Evolutionary conservation across 2,329 filamentous ascomycete genomes (phyloP).

Genomic region (Elsinoe arachidis): DNA sequence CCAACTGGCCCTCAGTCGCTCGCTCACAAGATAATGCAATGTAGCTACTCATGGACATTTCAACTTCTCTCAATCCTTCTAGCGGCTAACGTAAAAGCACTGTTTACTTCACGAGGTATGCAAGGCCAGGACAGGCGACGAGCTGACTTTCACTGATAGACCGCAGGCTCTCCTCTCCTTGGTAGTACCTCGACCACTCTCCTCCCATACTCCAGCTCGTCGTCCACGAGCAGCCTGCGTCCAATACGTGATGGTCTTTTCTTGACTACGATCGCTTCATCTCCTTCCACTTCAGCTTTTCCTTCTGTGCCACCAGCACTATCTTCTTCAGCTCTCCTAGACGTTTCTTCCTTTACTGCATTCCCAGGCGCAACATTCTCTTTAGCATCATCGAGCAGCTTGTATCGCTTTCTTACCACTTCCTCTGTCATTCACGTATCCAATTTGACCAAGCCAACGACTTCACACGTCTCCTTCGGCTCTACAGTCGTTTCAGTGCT

Average conservation of each 20-base stretch:
- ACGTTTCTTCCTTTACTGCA: background rate
- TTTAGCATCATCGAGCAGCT: background rate
- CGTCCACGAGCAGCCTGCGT: background rate
- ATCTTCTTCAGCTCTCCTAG: background rate
- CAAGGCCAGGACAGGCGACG: background rate
- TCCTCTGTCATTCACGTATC: background rate
- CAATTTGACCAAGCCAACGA: background rate
- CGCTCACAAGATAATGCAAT: background rate
- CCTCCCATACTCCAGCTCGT: background rate
- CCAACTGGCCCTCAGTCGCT: background rate
- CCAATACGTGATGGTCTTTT: background rate
- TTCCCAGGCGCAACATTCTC: background rate
- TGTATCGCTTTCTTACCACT: background rate
- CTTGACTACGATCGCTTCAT: background rate
- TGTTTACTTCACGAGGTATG: background rate
- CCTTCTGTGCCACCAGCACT: background rate
- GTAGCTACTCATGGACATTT: background rate
- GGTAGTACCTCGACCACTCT: background rate
- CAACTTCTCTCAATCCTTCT: background rate
- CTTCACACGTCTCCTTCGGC: background rate
- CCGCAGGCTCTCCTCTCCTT: background rate
- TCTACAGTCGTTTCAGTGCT: no score
- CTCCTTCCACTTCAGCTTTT: background rate
- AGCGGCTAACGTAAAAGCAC: background rate
- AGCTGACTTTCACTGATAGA: constrained; percentile 1